phyloP scores from a whole-genome alignment of 2,329 filamentous ascomycete genomes.

The Elsinoe fawcettii region DNA sequence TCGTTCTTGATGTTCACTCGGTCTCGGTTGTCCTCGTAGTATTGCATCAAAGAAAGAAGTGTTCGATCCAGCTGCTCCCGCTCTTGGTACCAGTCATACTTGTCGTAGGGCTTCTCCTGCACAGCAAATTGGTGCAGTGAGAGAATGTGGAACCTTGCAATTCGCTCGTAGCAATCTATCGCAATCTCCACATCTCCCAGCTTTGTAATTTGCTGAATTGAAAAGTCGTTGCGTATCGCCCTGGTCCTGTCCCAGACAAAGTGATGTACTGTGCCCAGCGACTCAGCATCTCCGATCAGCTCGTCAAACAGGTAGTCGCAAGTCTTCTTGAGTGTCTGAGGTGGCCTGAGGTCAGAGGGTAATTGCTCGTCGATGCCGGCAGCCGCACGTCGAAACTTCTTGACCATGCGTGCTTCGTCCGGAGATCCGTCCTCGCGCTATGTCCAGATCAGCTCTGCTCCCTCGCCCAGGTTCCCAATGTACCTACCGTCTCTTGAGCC shows the following conservation, averaged over 20 bases:
- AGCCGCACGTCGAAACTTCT: conserved; percentile 55
- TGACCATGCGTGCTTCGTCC: conserved; percentile 53
- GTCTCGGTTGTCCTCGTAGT: conserved; percentile 49
- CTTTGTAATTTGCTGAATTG: conserved; percentile 53
- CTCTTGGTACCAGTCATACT: conserved; percentile 52
- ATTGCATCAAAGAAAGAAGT: conserved; percentile 52
- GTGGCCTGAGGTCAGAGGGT: conserved; percentile 56
- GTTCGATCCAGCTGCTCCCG: conserved; percentile 58
- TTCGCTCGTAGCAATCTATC: conserved; percentile 54
- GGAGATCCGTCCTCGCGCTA: conserved; percentile 29
- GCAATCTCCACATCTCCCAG: conserved; percentile 49
- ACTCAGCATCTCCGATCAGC: conserved; percentile 44
- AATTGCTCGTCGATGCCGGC: conserved; percentile 57
- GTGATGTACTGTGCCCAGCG: conserved; percentile 48
- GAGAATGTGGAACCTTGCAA: conserved; percentile 56
- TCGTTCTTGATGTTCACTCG: conserved; percentile 49
- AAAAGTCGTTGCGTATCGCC: conserved; percentile 58
- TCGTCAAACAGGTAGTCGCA: conserved; percentile 38
- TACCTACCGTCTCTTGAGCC: conserved; percentile 50
- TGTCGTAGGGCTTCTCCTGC: conserved; percentile 40
- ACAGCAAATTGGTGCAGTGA: conserved; percentile 53
- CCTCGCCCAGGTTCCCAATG: conserved; percentile 4
- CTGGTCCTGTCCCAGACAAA: conserved; percentile 61
- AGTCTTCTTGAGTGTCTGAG: conserved; percentile 38
- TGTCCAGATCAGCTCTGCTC: conserved; percentile 16